A percentile compares a stretch with the other conserved stretches of the same genome.
Conservation (phyloP, 306 rosid genomes). For the Quillaja saponaria region DNA sequence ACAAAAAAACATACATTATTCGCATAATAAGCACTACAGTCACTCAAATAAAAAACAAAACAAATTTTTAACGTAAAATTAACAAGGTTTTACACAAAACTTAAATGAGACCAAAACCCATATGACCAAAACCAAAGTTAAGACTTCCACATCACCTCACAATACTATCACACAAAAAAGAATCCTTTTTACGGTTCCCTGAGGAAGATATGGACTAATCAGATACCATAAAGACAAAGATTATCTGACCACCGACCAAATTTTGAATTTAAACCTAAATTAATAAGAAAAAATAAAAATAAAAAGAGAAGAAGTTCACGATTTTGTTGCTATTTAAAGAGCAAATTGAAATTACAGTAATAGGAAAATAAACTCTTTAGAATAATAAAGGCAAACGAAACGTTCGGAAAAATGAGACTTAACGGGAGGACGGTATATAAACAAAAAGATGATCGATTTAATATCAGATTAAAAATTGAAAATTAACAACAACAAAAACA, state of each 20-base stretch:
- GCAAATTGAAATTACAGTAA: neutral
- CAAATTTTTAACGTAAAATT: neutral
- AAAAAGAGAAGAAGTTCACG: neutral
- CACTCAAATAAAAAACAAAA: slow-evolving; percentile 2
- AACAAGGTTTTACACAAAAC: neutral
- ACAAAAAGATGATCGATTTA: too few relatives aligned
- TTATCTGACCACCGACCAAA: too few relatives aligned
- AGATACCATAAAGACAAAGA: too few relatives aligned
- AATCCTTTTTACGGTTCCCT: too few relatives aligned
- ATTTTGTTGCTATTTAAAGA: neutral
- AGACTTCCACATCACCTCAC: neutral
- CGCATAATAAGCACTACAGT: slow-evolving; percentile 11
- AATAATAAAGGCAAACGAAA: slow-evolving; percentile 9
- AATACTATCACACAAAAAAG: neutral
- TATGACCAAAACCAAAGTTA: neutral
- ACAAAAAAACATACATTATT: slow-evolving; percentile 21
- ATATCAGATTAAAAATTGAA: neutral
- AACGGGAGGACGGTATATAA: too few relatives aligned
- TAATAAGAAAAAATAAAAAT: too few relatives aligned
- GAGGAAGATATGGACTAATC: too few relatives aligned
- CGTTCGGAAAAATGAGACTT: slow-evolving; percentile 4
- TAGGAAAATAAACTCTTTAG: neutral
- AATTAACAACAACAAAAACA: neutral
- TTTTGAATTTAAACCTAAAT: too few relatives aligned
- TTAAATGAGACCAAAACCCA: neutral